A percentile compares a stretch with the other conserved stretches of the same genome.
These are phyloP conservation scores for Endocladia muricata DNA, from an alignment of 31 red algal species.

Conservation along the genomic window DNA sequence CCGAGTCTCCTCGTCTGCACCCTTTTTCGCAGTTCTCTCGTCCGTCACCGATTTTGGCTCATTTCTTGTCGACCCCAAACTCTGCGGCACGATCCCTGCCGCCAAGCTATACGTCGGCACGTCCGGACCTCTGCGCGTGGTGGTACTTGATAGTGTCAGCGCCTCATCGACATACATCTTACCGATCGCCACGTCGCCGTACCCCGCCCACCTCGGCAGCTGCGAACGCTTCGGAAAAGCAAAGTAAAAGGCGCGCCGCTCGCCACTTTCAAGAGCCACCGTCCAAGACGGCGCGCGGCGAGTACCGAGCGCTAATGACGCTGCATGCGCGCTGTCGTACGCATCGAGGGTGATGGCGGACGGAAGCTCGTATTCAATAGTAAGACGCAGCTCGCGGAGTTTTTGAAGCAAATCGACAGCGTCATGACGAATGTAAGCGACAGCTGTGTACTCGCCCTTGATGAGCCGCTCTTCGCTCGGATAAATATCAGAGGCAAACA, in stretches of 20 bases:
- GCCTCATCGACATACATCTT: constrained; percentile 53
- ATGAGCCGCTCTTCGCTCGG: constrained; percentile 26
- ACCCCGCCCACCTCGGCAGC: constrained; percentile 54
- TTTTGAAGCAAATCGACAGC: constrained; percentile 45
- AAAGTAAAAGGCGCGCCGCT: constrained; percentile 63
- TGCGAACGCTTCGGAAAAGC: constrained; percentile 40
- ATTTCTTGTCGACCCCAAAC: neutral
- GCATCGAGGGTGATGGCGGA: constrained; percentile 41
- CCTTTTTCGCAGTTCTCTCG: constrained; percentile 6
- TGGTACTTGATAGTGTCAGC: constrained; percentile 11
- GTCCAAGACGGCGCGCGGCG: constrained; percentile 23
- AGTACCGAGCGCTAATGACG: constrained; percentile 30
- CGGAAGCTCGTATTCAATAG: constrained; percentile 51
- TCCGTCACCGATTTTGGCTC: neutral
- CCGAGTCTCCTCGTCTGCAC: neutral
- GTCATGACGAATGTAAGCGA: constrained; percentile 64
- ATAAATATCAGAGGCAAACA: constrained; percentile 75
- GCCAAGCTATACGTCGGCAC: constrained; percentile 23
- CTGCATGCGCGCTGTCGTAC: constrained; percentile 60
- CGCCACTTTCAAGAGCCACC: constrained; percentile 49
- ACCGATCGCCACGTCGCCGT: constrained; percentile 43
- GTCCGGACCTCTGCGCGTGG: constrained; percentile 18
- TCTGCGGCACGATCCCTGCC: neutral
- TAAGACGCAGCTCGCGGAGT: constrained; percentile 36
- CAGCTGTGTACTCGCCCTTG: constrained; percentile 66